A percentile compares a stretch with the other conserved stretches of the same genome.
phyloP scores from a whole-genome alignment of 2,329 filamentous ascomycete species.

The Hypoxylon sp. region DNA sequence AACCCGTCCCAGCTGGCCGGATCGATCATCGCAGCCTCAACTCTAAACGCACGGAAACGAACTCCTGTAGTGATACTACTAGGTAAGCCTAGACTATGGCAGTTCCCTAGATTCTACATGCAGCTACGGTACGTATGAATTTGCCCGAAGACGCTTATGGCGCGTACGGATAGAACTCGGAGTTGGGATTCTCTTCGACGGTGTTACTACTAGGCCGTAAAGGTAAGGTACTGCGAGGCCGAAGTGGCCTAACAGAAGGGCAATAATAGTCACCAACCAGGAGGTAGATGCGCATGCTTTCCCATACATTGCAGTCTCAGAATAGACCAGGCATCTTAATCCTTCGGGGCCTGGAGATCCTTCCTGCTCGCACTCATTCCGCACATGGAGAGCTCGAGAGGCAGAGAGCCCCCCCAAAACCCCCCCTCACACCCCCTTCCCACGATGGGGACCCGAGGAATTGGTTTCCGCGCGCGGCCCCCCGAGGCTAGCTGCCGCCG shows the following conservation, averaged over 20 bases:
- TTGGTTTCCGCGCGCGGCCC: conserved; percentile 42
- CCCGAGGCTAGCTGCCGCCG: conserved; percentile 38
- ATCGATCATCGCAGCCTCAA: conserved; percentile 39
- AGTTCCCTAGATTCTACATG: background rate
- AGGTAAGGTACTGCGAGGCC: too few species aligned
- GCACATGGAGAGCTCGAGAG: background rate
- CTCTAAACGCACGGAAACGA: conserved; percentile 7
- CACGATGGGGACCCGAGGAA: conserved; percentile 32
- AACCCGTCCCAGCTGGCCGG: conserved; percentile 39
- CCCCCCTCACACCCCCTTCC: too few species aligned
- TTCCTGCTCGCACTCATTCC: conserved; percentile 9
- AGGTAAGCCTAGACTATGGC: conserved; percentile 3
- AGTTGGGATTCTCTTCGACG: background rate
- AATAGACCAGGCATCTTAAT: conserved; percentile 1
- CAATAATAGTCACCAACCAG: background rate
- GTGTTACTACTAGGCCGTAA: conserved; percentile 12
- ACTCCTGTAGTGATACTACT: conserved; percentile 12
- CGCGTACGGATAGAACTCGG: background rate
- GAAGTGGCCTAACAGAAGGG: background rate
- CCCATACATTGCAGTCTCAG: background rate
- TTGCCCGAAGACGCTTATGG: too few species aligned
- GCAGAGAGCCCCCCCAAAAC: too few species aligned
- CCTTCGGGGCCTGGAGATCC: conserved; percentile 20
- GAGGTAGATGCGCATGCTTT: background rate
- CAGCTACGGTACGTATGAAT: background rate